Evolutionary conservation across 345 rosid genomes (phyloP).

Genomic region (Eutrema heterophyllum): DNA sequence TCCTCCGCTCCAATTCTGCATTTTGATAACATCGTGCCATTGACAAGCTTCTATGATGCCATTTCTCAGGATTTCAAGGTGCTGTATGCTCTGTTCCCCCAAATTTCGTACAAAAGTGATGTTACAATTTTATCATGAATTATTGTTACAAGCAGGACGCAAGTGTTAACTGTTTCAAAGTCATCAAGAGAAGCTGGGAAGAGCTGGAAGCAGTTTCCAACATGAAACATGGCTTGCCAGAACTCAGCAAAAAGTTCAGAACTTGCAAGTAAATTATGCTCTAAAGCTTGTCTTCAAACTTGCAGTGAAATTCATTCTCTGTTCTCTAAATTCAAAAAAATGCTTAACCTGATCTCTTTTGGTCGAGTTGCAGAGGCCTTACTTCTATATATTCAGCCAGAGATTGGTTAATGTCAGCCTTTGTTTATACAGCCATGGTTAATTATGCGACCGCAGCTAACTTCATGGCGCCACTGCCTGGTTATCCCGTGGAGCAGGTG

Average conservation of each 20-base stretch:
- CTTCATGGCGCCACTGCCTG: constrained; percentile 75
- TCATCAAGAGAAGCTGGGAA: constrained; percentile 67
- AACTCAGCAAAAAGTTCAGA: constrained; percentile 59
- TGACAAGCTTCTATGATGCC: constrained; percentile 72
- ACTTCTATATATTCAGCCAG: constrained; percentile 40
- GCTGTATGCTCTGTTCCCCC: background rate
- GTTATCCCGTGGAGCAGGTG: constrained; percentile 65
- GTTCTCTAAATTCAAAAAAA: background rate
- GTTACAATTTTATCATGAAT: background rate
- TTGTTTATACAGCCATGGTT: constrained; percentile 66
- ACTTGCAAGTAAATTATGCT: constrained; percentile 53
- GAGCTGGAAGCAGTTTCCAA: constrained; percentile 51
- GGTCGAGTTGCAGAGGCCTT: constrained; percentile 36
- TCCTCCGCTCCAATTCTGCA: constrained; percentile 78
- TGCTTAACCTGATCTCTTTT: background rate
- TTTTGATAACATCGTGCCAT: constrained; percentile 62
- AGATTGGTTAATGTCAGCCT: constrained; percentile 61
- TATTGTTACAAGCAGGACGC: constrained; percentile 40
- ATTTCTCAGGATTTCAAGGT: constrained; percentile 74
- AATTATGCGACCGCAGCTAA: constrained; percentile 72
- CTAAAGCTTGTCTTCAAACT: background rate
- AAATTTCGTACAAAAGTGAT: background rate
- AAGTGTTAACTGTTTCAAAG: constrained; percentile 62
- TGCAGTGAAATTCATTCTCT: background rate
- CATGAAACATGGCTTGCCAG: constrained; percentile 42